phyloP scores from a whole-genome alignment of 805 yeast genomes.

The Candida vaughaniae region DNA sequence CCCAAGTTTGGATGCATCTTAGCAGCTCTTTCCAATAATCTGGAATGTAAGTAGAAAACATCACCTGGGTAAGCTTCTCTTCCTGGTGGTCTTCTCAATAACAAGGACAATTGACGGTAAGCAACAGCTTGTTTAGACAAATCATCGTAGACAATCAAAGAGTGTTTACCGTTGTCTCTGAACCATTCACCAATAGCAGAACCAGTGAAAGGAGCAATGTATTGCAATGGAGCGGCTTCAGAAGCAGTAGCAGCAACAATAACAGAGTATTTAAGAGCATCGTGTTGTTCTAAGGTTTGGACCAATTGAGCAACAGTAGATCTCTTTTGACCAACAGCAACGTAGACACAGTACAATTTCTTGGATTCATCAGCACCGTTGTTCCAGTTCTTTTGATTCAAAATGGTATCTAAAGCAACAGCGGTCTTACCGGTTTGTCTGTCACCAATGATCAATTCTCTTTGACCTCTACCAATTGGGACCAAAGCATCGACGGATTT shows the following conservation, averaged over 20 bases:
- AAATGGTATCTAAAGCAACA: conserved; percentile 96
- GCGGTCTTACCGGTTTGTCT: conserved; percentile 99
- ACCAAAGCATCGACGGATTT: conserved; percentile 98
- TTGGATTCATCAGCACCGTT: conserved; percentile 90
- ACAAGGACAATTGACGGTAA: conserved; percentile 97
- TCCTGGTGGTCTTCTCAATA: conserved; percentile 96
- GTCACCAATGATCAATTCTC: conserved; percentile 99
- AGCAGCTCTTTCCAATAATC: conserved; percentile 96
- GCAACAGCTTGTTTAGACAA: conserved; percentile 99
- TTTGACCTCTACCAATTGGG: conserved; percentile 99
- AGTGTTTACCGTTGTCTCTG: conserved; percentile 99
- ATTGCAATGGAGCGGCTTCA: conserved; percentile 99
- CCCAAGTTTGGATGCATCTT: conserved; percentile 89
- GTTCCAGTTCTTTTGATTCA: conserved; percentile 99
- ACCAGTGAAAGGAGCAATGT: conserved; percentile 99
- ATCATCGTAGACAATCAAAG: conserved; percentile 95
- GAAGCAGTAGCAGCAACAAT: conserved; percentile 99
- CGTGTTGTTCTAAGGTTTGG: conserved; percentile 97
- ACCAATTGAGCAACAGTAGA: conserved; percentile 99
- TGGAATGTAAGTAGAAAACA: conserved; percentile 93
- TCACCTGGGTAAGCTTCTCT: conserved; percentile 98
- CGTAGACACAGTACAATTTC: conserved; percentile 99
- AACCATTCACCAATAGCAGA: conserved; percentile 99
- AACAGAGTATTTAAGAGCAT: conserved; percentile 96
- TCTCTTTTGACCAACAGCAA: conserved; percentile 99